Conservation (phyloP, 768 basidiomycete genomes). For the Fibroporia radiculosa region DNA sequence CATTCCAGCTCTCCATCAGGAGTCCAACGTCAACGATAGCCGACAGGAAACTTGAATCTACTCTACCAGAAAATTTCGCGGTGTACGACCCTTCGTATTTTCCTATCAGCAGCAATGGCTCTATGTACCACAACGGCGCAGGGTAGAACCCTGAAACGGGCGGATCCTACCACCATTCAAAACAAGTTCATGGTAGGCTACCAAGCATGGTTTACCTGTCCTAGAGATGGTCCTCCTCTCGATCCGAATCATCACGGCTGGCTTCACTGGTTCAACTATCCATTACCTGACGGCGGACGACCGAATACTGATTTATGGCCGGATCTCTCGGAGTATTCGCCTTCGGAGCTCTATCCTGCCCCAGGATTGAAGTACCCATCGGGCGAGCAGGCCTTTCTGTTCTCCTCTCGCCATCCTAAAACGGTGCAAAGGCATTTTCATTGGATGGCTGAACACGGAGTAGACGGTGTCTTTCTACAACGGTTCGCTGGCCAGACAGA, state of each 20-base stretch:
- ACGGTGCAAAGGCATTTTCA: constrained; percentile 71
- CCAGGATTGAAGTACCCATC: constrained; percentile 53
- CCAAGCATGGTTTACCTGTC: constrained; percentile 68
- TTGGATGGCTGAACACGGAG: constrained; percentile 79
- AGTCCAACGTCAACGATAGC: too few species aligned
- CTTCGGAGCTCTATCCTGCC: constrained; percentile 62
- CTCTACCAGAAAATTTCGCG: too few species aligned
- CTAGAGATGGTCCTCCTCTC: constrained; percentile 30
- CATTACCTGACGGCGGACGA: constrained; percentile 59
- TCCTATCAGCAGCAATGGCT: not conserved
- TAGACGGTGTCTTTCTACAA: constrained; percentile 79
- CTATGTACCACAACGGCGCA: too few species aligned
- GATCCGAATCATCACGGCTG: constrained; percentile 75
- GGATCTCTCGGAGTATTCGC: constrained; percentile 61
- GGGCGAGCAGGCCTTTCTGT: constrained; percentile 59
- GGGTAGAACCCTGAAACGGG: constrained; percentile 30
- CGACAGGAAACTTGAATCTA: too few species aligned
- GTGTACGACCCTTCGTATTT: too few species aligned
- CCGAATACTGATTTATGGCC: constrained; percentile 79
- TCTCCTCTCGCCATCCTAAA: constrained; percentile 70
- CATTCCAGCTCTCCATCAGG: too few species aligned
- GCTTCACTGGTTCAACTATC: constrained; percentile 78
- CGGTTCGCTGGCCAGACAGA: constrained; percentile 69
- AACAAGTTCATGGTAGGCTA: constrained; percentile 83
- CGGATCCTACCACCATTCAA: constrained; percentile 66